A percentile compares a stretch with the other conserved stretches of the same genome.
Evolutionary conservation across 2,329 filamentous ascomycete species (phyloP).

Genomic region (Neopestalotiopsis sp.): DNA sequence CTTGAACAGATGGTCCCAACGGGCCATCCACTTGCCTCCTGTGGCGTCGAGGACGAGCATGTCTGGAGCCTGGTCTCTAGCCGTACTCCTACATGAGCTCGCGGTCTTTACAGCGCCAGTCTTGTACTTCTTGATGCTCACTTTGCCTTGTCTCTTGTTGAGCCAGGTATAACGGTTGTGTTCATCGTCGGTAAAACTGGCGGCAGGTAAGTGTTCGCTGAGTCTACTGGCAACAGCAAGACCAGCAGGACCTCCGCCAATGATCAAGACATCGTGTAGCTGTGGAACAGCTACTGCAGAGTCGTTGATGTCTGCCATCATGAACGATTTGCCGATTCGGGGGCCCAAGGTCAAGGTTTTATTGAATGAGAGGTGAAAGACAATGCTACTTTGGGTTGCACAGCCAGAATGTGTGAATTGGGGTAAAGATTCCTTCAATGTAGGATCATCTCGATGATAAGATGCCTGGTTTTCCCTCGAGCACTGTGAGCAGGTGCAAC

Average conservation of each 20-base stretch:
- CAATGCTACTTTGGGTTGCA: background rate
- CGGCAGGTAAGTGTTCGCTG: constrained; percentile 73
- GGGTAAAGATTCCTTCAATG: too few relatives aligned
- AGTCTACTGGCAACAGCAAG: constrained; percentile 76
- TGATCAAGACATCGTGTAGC: constrained; percentile 70
- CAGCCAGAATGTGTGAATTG: too few relatives aligned
- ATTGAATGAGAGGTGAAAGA: background rate
- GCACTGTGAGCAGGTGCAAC: too few relatives aligned
- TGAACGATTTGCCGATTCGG: background rate
- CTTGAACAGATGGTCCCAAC: constrained; percentile 73
- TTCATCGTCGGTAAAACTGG: constrained; percentile 83
- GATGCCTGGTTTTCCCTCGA: too few relatives aligned
- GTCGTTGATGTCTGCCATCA: constrained; percentile 23
- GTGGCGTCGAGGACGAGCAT: constrained; percentile 72
- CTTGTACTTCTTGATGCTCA: constrained; percentile 59
- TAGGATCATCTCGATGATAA: too few relatives aligned
- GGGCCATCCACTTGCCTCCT: constrained; percentile 67
- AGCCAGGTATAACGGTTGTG: constrained; percentile 84
- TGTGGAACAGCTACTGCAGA: constrained; percentile 29
- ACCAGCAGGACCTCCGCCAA: constrained; percentile 77
- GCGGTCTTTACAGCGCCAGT: constrained; percentile 38
- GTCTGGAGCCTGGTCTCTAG: constrained; percentile 38
- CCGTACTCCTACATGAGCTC: constrained; percentile 31
- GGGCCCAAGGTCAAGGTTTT: too few relatives aligned
- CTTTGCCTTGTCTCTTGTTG: constrained; percentile 64